Evolutionary conservation across 345 rosid species (phyloP), one percentile per base, ranked within the genome.

Genomic region (Draba incana): DNA sequence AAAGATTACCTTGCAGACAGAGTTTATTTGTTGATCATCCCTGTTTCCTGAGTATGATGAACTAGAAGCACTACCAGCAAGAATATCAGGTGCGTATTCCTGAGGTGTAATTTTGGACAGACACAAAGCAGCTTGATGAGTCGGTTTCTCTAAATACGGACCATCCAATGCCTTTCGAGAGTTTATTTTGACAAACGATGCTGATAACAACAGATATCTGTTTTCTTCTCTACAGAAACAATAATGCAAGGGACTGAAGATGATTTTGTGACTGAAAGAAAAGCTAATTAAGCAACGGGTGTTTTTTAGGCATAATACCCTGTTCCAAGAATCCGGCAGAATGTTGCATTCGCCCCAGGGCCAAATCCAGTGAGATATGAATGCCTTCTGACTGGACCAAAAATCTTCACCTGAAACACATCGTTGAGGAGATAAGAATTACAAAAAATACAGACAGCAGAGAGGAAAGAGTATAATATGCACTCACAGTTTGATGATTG

Each of bases 331-430:
- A 92, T 62, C 51, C 93, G 83, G 66, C 85, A 80, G 78, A 92
- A 92, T 11, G 92, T 85, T 49, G 93, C 96, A 69, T 77, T 79
- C 16, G 57, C 81, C 62, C 90, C 88, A 49, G 86, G 81, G 37
- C 90, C 88, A 60, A 92, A 85, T 71, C 93, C 97, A 72, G 77
- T 79, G 69, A 87, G 90, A 76, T 74, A 83, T 37, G 78, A 74
- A 54, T 74, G 74, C 76, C 84, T 85, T 28, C 81, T 77, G 10
- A 82, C 63, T 28, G 78, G 78, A 77, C 96, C 89, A 69, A 74
- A 79, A 41, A 90, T 79, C 66, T 62, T 81, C 60, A 90, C 92
- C 98, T 90, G 80, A 42, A 70, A 67, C 37, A 65, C 68, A 54
- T 64, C 8, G 13, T 57, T n/a, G 54, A 59, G 59, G 42, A 77